Conservation (phyloP, 2,329 filamentous ascomycete genomes). For the Trichoderma polysporum region DNA sequence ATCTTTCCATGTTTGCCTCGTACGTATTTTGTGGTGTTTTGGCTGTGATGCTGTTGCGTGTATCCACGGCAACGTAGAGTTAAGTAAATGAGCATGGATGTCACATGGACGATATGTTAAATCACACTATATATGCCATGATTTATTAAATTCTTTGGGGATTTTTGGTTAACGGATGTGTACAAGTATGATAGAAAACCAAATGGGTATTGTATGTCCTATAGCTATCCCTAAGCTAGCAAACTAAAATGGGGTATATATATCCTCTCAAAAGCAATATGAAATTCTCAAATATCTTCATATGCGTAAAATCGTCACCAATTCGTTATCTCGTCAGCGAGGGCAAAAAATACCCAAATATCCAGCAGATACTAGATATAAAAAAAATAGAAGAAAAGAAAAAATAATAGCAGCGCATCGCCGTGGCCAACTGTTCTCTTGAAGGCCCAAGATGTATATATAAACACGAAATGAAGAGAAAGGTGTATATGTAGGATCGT, state of each 20-base stretch:
- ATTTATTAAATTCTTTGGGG: no score
- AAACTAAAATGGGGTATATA: neutral
- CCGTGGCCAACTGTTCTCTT: neutral
- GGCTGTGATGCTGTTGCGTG: neutral
- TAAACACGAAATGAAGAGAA: neutral
- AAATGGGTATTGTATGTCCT: conserved; percentile 12
- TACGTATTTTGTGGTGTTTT: neutral
- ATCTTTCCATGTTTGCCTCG: neutral
- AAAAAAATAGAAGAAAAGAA: neutral
- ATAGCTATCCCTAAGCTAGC: neutral
- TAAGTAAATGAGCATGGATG: neutral
- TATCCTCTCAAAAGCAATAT: neutral
- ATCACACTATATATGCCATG: neutral
- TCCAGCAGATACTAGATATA: neutral
- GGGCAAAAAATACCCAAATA: neutral
- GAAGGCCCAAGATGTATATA: neutral
- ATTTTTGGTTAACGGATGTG: neutral
- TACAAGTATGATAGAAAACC: neutral
- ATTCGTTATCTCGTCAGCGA: neutral
- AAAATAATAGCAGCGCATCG: neutral
- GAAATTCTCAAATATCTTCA: neutral
- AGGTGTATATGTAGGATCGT: neutral
- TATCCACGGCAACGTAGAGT: no score
- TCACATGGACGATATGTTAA: neutral
- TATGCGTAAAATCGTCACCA: neutral